Evolutionary conservation across 441 rosid species (phyloP).

Genomic region (Kokia cookei): DNA sequence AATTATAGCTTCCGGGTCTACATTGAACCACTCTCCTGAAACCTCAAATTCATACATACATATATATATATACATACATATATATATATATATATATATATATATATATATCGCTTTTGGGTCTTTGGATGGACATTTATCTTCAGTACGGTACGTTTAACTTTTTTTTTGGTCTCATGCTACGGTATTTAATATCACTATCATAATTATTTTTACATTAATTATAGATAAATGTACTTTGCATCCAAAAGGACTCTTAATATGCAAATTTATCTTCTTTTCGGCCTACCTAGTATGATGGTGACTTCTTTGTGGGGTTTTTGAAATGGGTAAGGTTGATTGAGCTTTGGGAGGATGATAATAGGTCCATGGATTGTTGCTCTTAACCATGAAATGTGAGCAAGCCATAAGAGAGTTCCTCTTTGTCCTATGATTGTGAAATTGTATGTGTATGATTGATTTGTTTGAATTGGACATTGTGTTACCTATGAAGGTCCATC

Average conservation of each 20-base stretch:
- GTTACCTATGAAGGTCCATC: slow-evolving; percentile 31
- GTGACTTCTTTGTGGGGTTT: slow-evolving; percentile 32
- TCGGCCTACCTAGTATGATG: slow-evolving; percentile 14
- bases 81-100: too few species aligned
- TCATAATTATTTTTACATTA: too few species aligned
- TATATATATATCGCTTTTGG: too few species aligned
- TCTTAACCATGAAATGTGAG: slow-evolving; percentile 29
- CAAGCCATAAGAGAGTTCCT: slow-evolving; percentile 5
- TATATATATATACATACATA: too few species aligned
- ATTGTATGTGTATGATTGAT: slow-evolving; percentile 23
- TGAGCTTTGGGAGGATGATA: slow-evolving; percentile 22
- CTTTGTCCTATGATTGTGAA: slow-evolving; percentile 29
- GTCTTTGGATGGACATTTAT: too few species aligned
- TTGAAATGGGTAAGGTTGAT: slow-evolving; percentile 22
- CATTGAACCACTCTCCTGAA: slow-evolving; percentile 31
- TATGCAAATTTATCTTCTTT: too few species aligned
- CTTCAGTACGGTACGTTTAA: too few species aligned
- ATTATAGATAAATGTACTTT: too few species aligned
- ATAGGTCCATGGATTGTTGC: slow-evolving; percentile 25
- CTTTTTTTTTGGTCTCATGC: too few species aligned
- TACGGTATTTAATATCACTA: too few species aligned
- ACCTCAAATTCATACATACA: background rate
- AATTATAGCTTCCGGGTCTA: slow-evolving; percentile 25
- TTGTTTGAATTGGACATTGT: slow-evolving; percentile 28
- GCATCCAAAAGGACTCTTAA: too few species aligned